These are phyloP conservation scores for Zalaria sp. DNA, from an alignment of 2,329 filamentous ascomycete genomes.

Conservation along the genomic window DNA sequence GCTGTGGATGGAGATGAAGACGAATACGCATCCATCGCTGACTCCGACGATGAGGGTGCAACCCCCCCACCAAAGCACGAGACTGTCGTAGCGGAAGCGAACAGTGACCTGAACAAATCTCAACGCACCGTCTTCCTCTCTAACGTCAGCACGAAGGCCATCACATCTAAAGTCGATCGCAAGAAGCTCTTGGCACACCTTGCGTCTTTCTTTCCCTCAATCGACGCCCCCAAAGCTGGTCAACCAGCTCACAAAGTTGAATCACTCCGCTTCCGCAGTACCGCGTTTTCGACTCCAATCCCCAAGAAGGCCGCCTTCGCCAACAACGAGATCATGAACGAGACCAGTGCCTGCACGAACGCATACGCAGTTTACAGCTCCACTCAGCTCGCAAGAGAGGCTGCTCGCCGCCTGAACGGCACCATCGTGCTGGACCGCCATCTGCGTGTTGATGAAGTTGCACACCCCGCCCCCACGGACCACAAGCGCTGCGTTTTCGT, in stretches of 20 bases:
- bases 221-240: slow-evolving; percentile 27
- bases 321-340: slow-evolving; percentile 77
- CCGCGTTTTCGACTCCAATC: slow-evolving; percentile 66
- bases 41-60: slow-evolving; percentile 24
- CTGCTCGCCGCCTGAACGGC: slow-evolving; percentile 67
- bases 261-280: slow-evolving; percentile 87
- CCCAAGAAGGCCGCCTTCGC: slow-evolving; percentile 93
- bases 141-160: slow-evolving; percentile 74
- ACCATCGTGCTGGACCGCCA: slow-evolving; percentile 74
- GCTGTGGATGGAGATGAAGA: slow-evolving; percentile 16
- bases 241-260: slow-evolving; percentile 57
- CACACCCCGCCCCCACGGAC: slow-evolving; percentile 70
- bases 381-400: slow-evolving; percentile 58
- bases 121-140: slow-evolving; percentile 82
- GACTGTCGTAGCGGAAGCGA: slow-evolving; percentile 26
- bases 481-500: slow-evolving; percentile 89
- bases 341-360: slow-evolving; percentile 85
- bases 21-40: slow-evolving; percentile 22
- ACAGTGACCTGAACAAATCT: slow-evolving; percentile 65
- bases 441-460: slow-evolving; percentile 78
- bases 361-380: slow-evolving; percentile 86
- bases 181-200: slow-evolving; percentile 67
- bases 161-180: slow-evolving; percentile 68
- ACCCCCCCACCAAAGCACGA: slow-evolving; percentile 46
- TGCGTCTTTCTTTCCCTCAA: slow-evolving; percentile 52